A percentile compares a stretch with the other conserved stretches of the same genome.
These are phyloP conservation scores for Austroboletus niveus DNA, from an alignment of 1,284 basidiomycete genomes.

Conservation along the genomic window DNA sequence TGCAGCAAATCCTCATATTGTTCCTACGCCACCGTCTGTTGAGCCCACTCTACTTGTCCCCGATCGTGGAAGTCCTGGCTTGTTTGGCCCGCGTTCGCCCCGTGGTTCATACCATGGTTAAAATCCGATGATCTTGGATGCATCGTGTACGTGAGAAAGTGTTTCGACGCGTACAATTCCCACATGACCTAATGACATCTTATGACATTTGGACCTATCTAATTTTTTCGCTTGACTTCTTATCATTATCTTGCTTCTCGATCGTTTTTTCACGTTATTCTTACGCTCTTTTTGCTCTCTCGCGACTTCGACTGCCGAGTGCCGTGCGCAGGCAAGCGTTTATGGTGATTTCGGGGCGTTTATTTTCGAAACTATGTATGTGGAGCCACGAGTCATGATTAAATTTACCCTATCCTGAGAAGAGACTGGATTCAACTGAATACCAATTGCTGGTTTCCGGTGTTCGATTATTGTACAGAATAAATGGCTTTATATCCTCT, in stretches of 20 bases:
- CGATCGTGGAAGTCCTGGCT: background rate
- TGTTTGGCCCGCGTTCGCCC: background rate
- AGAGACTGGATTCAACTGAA: no score
- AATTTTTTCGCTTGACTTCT: conserved; percentile 5
- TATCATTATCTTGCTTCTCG: conserved; percentile 29
- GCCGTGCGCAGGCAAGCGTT: background rate
- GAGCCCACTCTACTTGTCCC: background rate
- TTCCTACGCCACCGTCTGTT: background rate
- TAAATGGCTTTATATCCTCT: no score
- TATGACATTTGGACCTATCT: conserved; percentile 15
- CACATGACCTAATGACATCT: conserved; percentile 2
- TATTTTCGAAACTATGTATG: no score
- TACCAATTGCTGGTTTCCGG: no score
- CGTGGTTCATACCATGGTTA: conserved; percentile 4
- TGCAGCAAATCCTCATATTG: background rate
- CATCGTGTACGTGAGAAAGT: background rate
- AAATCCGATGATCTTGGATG: background rate
- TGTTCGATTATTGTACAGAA: no score
- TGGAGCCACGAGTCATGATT: no score
- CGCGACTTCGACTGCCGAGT: background rate
- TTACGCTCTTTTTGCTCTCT: background rate
- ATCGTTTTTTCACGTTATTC: background rate
- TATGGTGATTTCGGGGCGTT: no score
- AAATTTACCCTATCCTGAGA: no score
- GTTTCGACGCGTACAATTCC: background rate